A percentile compares a stretch with the other conserved stretches of the same genome.
phyloP scores from a whole-genome alignment of 2,329 filamentous ascomycete genomes.

The Talaromyces sp. region DNA sequence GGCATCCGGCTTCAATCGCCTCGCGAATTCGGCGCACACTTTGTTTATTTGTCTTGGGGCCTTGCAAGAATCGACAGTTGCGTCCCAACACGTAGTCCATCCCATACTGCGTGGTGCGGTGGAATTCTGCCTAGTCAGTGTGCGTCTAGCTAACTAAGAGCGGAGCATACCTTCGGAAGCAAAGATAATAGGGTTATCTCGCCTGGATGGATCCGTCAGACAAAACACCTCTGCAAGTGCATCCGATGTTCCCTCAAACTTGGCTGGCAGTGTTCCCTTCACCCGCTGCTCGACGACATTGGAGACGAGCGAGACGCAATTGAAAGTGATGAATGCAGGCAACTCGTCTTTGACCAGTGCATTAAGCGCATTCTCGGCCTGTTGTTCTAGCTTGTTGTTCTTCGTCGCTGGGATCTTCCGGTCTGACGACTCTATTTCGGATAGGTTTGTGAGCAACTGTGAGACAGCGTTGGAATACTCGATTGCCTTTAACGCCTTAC shows the following conservation, averaged over 20 bases:
- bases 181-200: conserved; percentile 73
- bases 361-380: conserved; percentile 62
- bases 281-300: conserved; percentile 64
- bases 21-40: conserved; percentile 60
- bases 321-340: conserved; percentile 66
- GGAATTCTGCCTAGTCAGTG: conserved; percentile 54
- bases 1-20: conserved; percentile 58
- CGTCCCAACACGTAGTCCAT: conserved; percentile 68
- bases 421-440: conserved; percentile 53
- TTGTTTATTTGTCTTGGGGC: conserved; percentile 63
- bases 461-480: conserved; percentile 63
- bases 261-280: conserved; percentile 60
- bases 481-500: conserved; percentile 68
- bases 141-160: no score
- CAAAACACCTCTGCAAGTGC: conserved; percentile 74
- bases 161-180: conserved; percentile 61
- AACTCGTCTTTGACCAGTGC: conserved; percentile 63
- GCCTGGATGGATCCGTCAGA: conserved; percentile 66
- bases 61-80: conserved; percentile 75
- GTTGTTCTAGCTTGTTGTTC: conserved; percentile 58
- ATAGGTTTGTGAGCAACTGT: conserved; percentile 54
- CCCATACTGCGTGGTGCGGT: conserved; percentile 70
- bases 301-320: conserved; percentile 66
- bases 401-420: conserved; percentile 48
- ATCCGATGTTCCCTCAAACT: conserved; percentile 66